phyloP scores from a whole-genome alignment of 2,329 filamentous ascomycete genomes.

The Trichoderma sp. region DNA sequence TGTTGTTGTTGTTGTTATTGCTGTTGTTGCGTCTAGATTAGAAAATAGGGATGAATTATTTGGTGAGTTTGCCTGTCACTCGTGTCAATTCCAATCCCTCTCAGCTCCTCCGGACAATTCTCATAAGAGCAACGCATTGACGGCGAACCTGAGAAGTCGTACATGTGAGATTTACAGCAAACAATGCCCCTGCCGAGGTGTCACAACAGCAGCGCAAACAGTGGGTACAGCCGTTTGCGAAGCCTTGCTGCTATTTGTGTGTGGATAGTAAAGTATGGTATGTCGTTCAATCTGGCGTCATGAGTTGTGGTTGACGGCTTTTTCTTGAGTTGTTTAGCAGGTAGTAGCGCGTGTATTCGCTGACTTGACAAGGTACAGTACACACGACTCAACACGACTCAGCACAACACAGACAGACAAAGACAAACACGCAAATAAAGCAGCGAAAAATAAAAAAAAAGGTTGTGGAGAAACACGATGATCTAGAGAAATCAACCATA shows the following conservation, averaged over 20 bases:
- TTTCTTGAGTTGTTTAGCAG: not conserved
- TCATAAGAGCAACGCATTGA: not conserved
- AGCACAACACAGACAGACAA: too few relatives aligned
- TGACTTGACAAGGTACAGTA: not conserved
- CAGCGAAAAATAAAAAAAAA: not conserved
- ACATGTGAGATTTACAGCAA: not conserved
- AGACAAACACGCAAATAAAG: not conserved
- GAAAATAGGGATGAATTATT: not conserved
- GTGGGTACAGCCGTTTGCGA: not conserved
- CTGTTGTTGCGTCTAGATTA: not conserved
- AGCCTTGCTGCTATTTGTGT: not conserved
- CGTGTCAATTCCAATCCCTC: not conserved
- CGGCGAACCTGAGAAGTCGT: not conserved
- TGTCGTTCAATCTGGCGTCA: not conserved
- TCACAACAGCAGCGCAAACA: not conserved
- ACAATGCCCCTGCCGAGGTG: not conserved
- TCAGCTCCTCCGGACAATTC: not conserved
- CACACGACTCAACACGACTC: too few relatives aligned
- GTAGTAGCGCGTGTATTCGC: not conserved
- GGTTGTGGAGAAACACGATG: not conserved
- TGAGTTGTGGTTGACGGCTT: not conserved
- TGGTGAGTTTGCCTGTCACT: not conserved
- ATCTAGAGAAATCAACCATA: not conserved
- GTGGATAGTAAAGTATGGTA: not conserved
- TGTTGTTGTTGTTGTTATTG: not conserved